Evolutionary conservation across 768 basidiomycete species (phyloP), one percentile per base, ranked within the genome.

Genomic region (Brasilioporus rufonigricans): DNA sequence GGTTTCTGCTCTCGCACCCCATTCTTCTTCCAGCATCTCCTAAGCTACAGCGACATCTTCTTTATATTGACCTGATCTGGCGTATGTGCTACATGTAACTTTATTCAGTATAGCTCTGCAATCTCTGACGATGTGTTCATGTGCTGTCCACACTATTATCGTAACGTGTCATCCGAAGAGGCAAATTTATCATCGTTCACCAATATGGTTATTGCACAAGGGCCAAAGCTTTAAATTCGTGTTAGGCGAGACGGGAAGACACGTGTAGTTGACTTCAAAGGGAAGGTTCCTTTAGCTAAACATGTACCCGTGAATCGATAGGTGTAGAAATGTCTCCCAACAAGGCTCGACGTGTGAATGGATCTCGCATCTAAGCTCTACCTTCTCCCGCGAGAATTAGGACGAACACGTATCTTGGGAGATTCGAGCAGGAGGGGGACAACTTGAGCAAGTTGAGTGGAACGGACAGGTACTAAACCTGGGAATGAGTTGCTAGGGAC

Each of bases 351-450:
- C 56, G 58, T 68, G 56, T 60, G 61, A 66, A 68, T 48, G 47
- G 55, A 62, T 59, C 52, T 44, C 29, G 44, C 23, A 31, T 35
- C 32, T 14, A 51, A 48, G 32, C 24, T 13, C 46, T 18, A 6
- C 32, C 64, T 68, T 66, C 66, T 66, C 66, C 65, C 65, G 65
- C 64, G 64, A 66, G 56, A 58, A 59, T 68, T 54, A 32, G 24
- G n/a, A 21, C 24, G 26, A 39, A 38, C 33, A 39, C 6, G 18
- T 58, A 48, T 44, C 54, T 53, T 55, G 44, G 44, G 31, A 36
- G 55, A 48, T 48, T 53, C 19, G 19, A 36, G 35, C 29, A 48
- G 21, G 14, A 26, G 44, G 40, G 23, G 18, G 11, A 21, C 16
- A 7, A 16, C 35, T 18, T 36, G 35, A 18, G 35, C 46, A 47